A percentile compares a stretch with the other conserved stretches of the same genome.
Evolutionary conservation across 2,329 filamentous ascomycete genomes (phyloP).

Genomic region (Blastomyces percursus): DNA sequence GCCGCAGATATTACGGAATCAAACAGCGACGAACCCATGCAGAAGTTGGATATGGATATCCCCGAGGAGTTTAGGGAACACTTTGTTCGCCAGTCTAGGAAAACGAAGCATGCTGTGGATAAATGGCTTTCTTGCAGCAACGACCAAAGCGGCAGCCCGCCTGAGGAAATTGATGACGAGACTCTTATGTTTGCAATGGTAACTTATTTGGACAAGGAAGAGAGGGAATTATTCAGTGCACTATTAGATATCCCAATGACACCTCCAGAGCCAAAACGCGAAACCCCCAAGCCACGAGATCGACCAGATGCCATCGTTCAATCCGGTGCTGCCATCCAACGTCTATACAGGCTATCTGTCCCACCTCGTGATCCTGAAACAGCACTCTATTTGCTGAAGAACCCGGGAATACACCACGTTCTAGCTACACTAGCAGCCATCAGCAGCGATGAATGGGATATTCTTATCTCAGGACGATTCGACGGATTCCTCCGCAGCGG

Average conservation of each 20-base stretch:
- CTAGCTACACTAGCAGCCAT: constrained; percentile 80
- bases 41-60: constrained; percentile 84
- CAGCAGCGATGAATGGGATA: constrained; percentile 90
- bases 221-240: constrained; percentile 72
- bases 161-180: constrained; percentile 86
- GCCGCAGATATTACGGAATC: constrained; percentile 45
- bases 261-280: constrained; percentile 47
- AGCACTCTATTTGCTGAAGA: constrained; percentile 74
- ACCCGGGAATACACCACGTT: constrained; percentile 71
- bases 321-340: constrained; percentile 67
- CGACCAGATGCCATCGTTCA: constrained; percentile 65
- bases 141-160: constrained; percentile 57
- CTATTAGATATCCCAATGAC: constrained; percentile 53
- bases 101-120: constrained; percentile 83
- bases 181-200: constrained; percentile 88
- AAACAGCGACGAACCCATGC: constrained; percentile 48
- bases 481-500: constrained; percentile 94
- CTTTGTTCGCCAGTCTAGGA: constrained; percentile 82
- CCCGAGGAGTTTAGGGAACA: constrained; percentile 88
- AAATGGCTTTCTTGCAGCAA: constrained; percentile 77
- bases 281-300: constrained; percentile 54
- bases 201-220: constrained; percentile 66
- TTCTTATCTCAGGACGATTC: constrained; percentile 83
- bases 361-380: constrained; percentile 75
- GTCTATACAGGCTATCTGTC: constrained; percentile 64